Percentiles rank a stretch among this genome's conserved stretches.
These are phyloP conservation scores for Massarina eburnea DNA, from an alignment of 2,329 filamentous ascomycete species.

Conservation along the genomic window DNA sequence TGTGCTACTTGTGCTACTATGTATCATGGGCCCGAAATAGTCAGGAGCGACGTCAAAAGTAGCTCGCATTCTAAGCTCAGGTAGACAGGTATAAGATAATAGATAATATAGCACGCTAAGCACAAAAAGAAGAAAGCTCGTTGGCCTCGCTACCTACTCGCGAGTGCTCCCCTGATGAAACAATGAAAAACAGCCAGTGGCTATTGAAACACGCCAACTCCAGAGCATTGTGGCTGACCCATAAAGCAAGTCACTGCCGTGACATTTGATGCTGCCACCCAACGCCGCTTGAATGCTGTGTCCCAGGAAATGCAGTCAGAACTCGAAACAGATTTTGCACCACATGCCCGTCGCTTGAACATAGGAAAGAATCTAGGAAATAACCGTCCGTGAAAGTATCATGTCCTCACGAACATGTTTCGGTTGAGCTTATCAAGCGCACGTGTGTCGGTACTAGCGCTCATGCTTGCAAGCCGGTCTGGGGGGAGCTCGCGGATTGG, in stretches of 20 bases:
- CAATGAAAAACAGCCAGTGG: not conserved
- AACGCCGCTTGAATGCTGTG: conserved; percentile 35
- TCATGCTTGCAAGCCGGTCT: conserved; percentile 35
- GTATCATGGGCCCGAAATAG: no score
- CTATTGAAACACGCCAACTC: conserved; percentile 2
- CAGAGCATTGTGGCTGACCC: conserved; percentile 3
- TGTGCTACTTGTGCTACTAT: no score
- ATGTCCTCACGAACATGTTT: conserved; percentile 33
- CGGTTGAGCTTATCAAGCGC: conserved; percentile 39
- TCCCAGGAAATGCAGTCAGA: conserved; percentile 5
- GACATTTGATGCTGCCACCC: not conserved
- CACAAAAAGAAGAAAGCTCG: not conserved
- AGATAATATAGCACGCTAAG: no score
- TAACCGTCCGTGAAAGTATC: not conserved
- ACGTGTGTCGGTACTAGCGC: conserved; percentile 31
- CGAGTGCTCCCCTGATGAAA: not conserved
- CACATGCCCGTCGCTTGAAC: not conserved
- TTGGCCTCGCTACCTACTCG: not conserved
- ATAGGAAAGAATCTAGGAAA: not conserved
- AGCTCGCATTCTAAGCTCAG: not conserved
- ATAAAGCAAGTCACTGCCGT: not conserved
- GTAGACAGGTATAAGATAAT: no score
- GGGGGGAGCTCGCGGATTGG: conserved; percentile 36
- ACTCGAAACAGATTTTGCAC: conserved; percentile 5
- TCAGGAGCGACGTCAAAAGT: not conserved